Conservation (phyloP, 2,329 filamentous ascomycete genomes). For the Pseudocercospora fijiensis region DNA sequence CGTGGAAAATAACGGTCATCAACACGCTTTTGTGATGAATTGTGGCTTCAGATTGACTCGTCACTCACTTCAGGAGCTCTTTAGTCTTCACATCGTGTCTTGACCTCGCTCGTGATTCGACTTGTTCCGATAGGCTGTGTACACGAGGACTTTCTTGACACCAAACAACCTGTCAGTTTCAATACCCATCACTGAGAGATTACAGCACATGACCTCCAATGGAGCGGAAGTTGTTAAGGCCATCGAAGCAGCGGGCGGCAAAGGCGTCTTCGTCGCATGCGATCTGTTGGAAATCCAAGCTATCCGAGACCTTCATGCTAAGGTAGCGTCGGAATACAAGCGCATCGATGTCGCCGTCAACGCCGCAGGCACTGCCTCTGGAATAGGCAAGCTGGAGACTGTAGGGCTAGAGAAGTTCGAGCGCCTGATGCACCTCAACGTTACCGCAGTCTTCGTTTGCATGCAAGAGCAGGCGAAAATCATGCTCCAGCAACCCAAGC, state of each 20-base stretch:
- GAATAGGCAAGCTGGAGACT: neutral
- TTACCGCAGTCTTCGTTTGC: conserved; percentile 3
- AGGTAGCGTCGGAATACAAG: neutral
- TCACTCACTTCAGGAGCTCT: too few relatives aligned
- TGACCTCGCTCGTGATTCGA: too few relatives aligned
- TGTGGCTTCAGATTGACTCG: too few relatives aligned
- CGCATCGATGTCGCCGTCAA: conserved; percentile 7
- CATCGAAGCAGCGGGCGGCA: neutral
- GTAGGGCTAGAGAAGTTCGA: neutral
- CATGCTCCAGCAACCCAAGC: conserved; percentile 1
- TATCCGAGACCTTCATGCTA: neutral
- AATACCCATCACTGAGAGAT: too few relatives aligned
- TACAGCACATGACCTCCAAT: too few relatives aligned
- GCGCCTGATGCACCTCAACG: neutral
- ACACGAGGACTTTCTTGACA: too few relatives aligned
- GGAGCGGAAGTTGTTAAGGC: neutral
- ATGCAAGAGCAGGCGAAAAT: conserved; percentile 4
- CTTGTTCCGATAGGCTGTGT: too few relatives aligned
- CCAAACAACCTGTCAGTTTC: too few relatives aligned
- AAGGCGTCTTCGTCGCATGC: conserved; percentile 4
- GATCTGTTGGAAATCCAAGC: neutral
- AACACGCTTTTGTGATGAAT: too few relatives aligned
- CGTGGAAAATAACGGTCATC: too few relatives aligned
- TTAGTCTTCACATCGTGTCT: too few relatives aligned
- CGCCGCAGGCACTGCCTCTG: neutral